These are phyloP conservation scores for Aureobasidium pullulans DNA, from an alignment of 2,329 filamentous ascomycete species.

Conservation along the genomic window DNA sequence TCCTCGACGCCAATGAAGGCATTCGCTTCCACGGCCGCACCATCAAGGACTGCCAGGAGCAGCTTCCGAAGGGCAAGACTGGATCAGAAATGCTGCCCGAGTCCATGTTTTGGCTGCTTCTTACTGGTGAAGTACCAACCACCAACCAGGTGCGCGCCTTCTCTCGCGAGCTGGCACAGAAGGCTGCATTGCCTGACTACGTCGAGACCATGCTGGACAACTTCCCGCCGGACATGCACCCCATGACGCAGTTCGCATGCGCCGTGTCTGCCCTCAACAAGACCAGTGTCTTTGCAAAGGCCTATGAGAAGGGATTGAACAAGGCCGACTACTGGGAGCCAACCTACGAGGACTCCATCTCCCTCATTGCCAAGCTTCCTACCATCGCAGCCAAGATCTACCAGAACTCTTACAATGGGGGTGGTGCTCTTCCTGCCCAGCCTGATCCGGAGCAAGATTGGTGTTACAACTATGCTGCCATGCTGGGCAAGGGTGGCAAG, in stretches of 20 bases:
- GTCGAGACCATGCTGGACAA: constrained; percentile 81
- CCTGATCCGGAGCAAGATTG: constrained; percentile 85
- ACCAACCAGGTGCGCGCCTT: constrained; percentile 73
- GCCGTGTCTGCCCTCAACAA: constrained; percentile 94
- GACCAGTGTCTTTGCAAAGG: constrained; percentile 86
- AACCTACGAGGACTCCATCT: constrained; percentile 91
- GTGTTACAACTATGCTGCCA: constrained; percentile 97
- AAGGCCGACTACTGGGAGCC: constrained; percentile 99
- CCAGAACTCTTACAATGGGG: constrained; percentile 73
- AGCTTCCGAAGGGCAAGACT: constrained; percentile 79
- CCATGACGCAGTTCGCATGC: constrained; percentile 97
- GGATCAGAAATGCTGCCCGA: constrained; percentile 97
- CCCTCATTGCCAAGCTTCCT: constrained; percentile 88
- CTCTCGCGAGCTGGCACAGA: constrained; percentile 78
- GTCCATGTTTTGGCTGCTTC: constrained; percentile 97
- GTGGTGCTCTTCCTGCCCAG: constrained; percentile 66
- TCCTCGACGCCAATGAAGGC: constrained; percentile 91
- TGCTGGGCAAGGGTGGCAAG: constrained; percentile 83
- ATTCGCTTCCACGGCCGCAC: constrained; percentile 97
- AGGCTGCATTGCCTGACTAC: constrained; percentile 74
- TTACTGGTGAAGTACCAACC: constrained; percentile 86
- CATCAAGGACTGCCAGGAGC: constrained; percentile 94
- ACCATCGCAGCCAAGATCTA: constrained; percentile 97
- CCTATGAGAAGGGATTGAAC: constrained; percentile 81
- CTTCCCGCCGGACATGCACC: constrained; percentile 85